Percentiles rank a stretch among this genome's conserved stretches.
Evolutionary conservation across 352 stramenopile species (phyloP).

Genomic region (Phytophthora pisi): DNA sequence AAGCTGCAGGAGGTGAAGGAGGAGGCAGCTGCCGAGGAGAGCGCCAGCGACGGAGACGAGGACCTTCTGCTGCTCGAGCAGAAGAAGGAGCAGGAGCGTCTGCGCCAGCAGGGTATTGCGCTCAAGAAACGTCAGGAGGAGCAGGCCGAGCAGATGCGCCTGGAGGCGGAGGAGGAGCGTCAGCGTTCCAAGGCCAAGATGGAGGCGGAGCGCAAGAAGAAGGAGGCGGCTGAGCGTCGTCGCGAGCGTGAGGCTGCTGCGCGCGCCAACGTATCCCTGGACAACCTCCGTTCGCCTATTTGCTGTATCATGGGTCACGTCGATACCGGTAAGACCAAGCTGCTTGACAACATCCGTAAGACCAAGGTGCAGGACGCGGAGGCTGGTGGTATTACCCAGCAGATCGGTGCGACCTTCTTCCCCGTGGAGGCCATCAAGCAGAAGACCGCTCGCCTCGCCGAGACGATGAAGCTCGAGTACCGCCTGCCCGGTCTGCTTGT

Average conservation of each 20-base stretch:
- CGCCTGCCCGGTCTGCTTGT: slow-evolving; percentile 94
- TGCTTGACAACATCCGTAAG: slow-evolving; percentile 99
- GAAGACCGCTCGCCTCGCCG: slow-evolving; percentile 78
- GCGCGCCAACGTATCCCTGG: slow-evolving; percentile 85
- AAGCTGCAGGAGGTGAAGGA: slow-evolving; percentile 74
- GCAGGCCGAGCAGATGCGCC: slow-evolving; percentile 67
- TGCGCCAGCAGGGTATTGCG: slow-evolving; percentile 92
- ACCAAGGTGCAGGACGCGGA: slow-evolving; percentile 97
- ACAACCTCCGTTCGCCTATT: slow-evolving; percentile 98
- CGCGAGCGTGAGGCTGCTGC: slow-evolving; percentile 75
- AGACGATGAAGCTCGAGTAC: slow-evolving; percentile 88
- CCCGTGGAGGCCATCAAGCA: slow-evolving; percentile 92
- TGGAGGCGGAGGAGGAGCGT: slow-evolving; percentile 65
- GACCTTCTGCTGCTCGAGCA: slow-evolving; percentile 95
- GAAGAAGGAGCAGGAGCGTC: slow-evolving; percentile 93
- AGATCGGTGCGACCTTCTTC: slow-evolving; percentile 97
- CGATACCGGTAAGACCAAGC: slow-evolving; percentile 98
- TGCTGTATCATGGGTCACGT: slow-evolving; percentile 99
- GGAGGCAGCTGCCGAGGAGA: slow-evolving; percentile 31
- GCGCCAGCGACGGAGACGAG: slow-evolving; percentile 89
- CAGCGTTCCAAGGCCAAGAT: slow-evolving; percentile 85
- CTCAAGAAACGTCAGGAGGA: slow-evolving; percentile 95
- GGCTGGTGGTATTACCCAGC: slow-evolving; percentile 98
- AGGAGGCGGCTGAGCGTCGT: slow-evolving; percentile 73
- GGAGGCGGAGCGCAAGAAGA: slow-evolving; percentile 86